These are phyloP conservation scores for Rubus idaeus DNA, from an alignment of 306 rosid species.

Conservation along the genomic window DNA sequence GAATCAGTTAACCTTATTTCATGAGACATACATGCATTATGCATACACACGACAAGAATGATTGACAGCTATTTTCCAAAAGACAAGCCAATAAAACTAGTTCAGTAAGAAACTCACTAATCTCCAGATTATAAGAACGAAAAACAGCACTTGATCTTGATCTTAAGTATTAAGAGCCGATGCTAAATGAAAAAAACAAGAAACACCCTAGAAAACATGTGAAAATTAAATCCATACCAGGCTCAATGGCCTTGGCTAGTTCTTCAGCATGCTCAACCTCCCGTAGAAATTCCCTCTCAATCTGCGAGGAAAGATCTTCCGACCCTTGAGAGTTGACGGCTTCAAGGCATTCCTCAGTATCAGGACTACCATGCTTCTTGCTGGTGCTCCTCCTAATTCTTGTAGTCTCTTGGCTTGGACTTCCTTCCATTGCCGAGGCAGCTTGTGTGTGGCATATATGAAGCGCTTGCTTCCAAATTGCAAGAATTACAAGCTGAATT, in stretches of 20 bases:
- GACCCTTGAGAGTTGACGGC: slow-evolving; percentile 48
- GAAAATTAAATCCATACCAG: slow-evolving; percentile 55
- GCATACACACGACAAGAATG: slow-evolving; percentile 3
- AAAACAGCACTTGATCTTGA: slow-evolving; percentile 1
- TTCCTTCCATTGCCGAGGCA: slow-evolving; percentile 98
- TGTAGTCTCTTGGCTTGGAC: slow-evolving; percentile 77
- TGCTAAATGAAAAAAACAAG: neutral
- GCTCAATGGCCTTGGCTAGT: slow-evolving; percentile 78
- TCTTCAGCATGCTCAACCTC: slow-evolving; percentile 89
- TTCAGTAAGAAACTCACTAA: neutral
- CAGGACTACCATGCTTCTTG: slow-evolving; percentile 56
- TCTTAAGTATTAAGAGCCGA: neutral
- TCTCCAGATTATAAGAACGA: neutral
- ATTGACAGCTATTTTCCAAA: neutral
- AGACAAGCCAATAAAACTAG: neutral
- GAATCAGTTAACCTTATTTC: neutral
- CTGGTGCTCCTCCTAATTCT: slow-evolving; percentile 63
- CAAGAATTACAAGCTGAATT: slow-evolving; percentile 94
- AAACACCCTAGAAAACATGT: neutral
- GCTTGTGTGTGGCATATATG: slow-evolving; percentile 98
- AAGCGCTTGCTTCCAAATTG: slow-evolving; percentile 97
- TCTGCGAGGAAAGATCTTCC: slow-evolving; percentile 55
- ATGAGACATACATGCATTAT: neutral
- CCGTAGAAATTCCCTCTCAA: slow-evolving; percentile 80
- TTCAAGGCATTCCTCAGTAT: slow-evolving; percentile 54